Conservation (phyloP, 2,329 filamentous ascomycete genomes). For the Pseudocercospora ulei region DNA sequence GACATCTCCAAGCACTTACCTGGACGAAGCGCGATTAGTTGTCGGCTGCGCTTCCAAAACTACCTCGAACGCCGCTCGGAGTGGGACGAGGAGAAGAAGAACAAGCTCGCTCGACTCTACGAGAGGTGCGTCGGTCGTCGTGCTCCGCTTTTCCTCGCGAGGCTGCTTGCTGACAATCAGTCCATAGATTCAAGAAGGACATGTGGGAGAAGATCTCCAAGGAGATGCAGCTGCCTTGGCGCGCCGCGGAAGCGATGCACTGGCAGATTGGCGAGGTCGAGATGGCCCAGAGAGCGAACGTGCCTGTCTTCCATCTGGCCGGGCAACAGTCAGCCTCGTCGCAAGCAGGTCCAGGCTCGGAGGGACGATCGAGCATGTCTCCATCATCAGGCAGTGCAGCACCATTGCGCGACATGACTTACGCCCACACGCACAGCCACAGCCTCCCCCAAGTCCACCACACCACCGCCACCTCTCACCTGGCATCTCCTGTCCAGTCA, state of each 20-base stretch:
- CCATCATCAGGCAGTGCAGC: conserved; percentile 20
- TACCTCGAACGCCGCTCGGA: conserved; percentile 86
- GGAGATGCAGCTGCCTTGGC: conserved; percentile 91
- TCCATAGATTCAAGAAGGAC: conserved; percentile 76
- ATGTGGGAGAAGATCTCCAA: conserved; percentile 97
- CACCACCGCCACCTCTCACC: conserved; percentile 22
- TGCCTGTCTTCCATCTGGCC: conserved; percentile 63
- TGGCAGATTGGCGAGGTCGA: conserved; percentile 91
- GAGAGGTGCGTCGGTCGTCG: conserved; percentile 76
- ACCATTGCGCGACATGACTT: conserved; percentile 17
- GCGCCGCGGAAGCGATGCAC: conserved; percentile 94
- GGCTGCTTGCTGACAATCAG: conserved; percentile 17
- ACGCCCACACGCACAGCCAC: conserved; percentile 32
- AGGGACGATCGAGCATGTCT: conserved; percentile 26
- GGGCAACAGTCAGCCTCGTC: conserved; percentile 25
- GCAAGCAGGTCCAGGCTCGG: conserved; percentile 20
- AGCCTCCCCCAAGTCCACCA: conserved; percentile 31
- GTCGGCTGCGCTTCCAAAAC: conserved; percentile 91
- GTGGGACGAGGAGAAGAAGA: conserved; percentile 96
- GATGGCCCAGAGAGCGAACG: conserved; percentile 85
- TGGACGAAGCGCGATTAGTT: conserved; percentile 86
- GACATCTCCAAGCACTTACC: conserved; percentile 88
- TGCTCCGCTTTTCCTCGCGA: no score
- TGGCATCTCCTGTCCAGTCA: conserved; percentile 27
- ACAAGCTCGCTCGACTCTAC: conserved; percentile 87